phyloP scores from a whole-genome alignment of 257 asterid species.

The Ophiorrhiza pumila region DNA sequence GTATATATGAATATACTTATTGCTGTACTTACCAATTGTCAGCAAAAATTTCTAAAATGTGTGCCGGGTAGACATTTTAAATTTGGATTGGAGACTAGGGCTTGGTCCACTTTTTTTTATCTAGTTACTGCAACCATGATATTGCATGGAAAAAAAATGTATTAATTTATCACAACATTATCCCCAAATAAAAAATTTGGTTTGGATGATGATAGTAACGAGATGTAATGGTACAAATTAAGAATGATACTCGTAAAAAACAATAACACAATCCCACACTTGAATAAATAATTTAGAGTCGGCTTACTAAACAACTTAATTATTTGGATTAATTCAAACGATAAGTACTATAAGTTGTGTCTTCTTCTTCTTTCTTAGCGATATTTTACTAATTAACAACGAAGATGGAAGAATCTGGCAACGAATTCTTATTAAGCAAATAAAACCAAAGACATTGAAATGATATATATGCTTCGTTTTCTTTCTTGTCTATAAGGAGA shows the following conservation, averaged over 20 bases:
- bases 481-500: too few species aligned
- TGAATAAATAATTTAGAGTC: too few species aligned
- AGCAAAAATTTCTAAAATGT: neutral
- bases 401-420: neutral
- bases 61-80: neutral
- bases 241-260: neutral
- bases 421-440: neutral
- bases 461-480: too few species aligned
- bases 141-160: neutral
- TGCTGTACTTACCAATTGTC: neutral
- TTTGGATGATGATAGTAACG: too few species aligned
- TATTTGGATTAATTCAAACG: too few species aligned
- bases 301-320: neutral
- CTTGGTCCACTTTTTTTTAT: neutral
- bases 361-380: neutral
- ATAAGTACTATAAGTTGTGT: too few species aligned
- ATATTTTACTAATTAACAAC: neutral
- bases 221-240: too few species aligned
- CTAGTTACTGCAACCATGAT: neutral
- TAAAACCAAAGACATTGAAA: neutral
- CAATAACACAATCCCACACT: neutral
- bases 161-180: neutral
- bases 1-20: neutral
- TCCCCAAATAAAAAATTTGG: neutral
- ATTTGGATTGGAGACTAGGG: neutral